phyloP scores from a whole-genome alignment of 306 rosid genomes.

The Prunus salicina region DNA sequence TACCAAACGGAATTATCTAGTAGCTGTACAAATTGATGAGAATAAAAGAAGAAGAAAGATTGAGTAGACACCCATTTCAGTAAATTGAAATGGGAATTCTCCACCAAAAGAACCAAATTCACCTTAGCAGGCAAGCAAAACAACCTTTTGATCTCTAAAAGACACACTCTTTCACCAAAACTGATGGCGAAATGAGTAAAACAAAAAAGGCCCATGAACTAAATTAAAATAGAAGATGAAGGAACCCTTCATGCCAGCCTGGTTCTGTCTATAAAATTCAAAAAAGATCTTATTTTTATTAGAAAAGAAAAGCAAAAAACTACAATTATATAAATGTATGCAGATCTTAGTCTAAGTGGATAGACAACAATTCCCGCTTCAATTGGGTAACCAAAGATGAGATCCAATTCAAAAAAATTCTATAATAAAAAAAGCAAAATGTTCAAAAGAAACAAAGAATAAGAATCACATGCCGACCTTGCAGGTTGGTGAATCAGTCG shows the following conservation, averaged over 20 bases:
- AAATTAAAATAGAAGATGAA: slow-evolving; percentile 9
- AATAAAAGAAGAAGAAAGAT: neutral
- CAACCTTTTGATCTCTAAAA: slow-evolving; percentile 12
- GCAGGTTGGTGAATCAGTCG: slow-evolving; percentile 8
- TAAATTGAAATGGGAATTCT: slow-evolving; percentile 4
- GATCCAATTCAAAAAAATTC: slow-evolving; percentile 11
- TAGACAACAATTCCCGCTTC: neutral
- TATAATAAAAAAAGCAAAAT: neutral
- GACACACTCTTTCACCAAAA: slow-evolving; percentile 35
- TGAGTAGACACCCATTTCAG: neutral
- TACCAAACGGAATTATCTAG: neutral
- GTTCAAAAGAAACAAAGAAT: neutral
- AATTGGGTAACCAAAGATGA: neutral
- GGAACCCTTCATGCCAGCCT: slow-evolving; percentile 2
- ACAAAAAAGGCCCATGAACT: neutral
- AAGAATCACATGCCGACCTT: slow-evolving; percentile 20
- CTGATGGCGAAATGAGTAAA: slow-evolving; percentile 30
- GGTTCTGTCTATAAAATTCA: slow-evolving; percentile 14
- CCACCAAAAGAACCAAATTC: slow-evolving; percentile 10
- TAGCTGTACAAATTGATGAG: neutral
- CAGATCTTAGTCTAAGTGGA: neutral
- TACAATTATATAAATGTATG: neutral
- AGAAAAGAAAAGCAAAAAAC: neutral
- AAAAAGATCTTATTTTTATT: neutral
- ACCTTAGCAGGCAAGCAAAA: slow-evolving; percentile 47